Base-by-base conservation (phyloP, 1,284 basidiomycete species). In the Rhizoctonia solani region DNA sequence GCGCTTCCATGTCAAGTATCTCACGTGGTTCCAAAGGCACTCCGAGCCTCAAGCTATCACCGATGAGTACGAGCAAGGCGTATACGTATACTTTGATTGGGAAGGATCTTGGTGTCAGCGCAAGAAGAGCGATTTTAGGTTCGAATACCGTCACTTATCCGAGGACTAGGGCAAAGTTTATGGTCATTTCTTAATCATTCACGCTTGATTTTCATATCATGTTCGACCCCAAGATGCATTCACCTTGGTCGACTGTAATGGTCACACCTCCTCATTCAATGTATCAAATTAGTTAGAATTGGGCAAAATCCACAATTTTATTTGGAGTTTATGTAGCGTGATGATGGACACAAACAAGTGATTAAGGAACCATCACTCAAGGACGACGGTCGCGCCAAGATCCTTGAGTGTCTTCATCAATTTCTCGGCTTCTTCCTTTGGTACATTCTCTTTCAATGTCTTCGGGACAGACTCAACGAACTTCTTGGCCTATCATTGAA, bases 11-110 rank as follows among this genome's bases (percentile, higher is more conserved):
- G 93, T 98, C 73, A 98, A 99, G 80, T 99, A 98, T 77, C 80
- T 99, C 70, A 99, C 97, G 41, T 99, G 97, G 97, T 99, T 99
- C 87, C 97, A 99, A 78, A 87, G 97, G 61, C 94, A 98, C 75
- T 95, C 93, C 23, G 95, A 99, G 76, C 97, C 97, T n/a, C 94
- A 97, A 76, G 94, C 93, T 3, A 98, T 99, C 76, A 99, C 97
- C 53, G 96, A 98, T 74, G 97, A 99, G 78, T 99, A 98, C 77
- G 97, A 99, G 79, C 95, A 99, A 80, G 97, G 97, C 16, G 95
- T 96, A 27, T 96, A 95, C 76, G 92, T 95, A 63, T 95, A 96
- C 82, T 96, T 96, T 78, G 93, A 96, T 78, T 96, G 93, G 93
- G 93, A 96, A 77, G 92, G 92, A 69, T 92, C 91, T 70, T 98